Evolutionary conservation across 202 grass and related monocot genomes (phyloP), one percentile per base, ranked within the genome.

Genomic region (Bolboschoenoplectus hybrid): DNA sequence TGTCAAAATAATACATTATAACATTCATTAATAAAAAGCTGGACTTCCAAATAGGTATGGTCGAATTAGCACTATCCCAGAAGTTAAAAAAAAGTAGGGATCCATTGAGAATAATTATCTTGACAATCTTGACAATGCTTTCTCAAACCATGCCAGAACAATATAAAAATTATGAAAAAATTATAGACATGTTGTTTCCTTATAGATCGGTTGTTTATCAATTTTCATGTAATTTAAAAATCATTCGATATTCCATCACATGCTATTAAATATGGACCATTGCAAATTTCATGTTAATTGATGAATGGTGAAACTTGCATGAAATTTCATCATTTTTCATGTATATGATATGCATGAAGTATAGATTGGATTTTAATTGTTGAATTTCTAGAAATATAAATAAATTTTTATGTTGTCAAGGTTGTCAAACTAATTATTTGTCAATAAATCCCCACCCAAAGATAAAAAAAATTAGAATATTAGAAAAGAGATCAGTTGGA

Each of bases 1-100:
- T 80, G 13, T 35, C 19, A 79, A 41, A 38, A 41, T 79, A 41
- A 60, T 57, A n/a, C 34, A 41, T 43, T 58, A 43, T 80, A 80
- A 9, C 19, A 74, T 9, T 43, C 5, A 80, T 60, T 58, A 79
- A 58, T 60, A 19, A 57, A 40, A 50, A 43, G 6, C 13, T n/a
- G 51, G 50, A 78, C 26, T 36, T 50, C 43, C 39, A 70, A 70
- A 69, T 69, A 74, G 17, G 41, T 49, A 20, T 49, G 17, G 44
- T 74, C 34, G 6, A 5, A 57, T 56, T 40, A 40, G 34, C 50
- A 79, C 35, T 35, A 56, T 57, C 32, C 73, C 47, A 26, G 20
- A 56, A 69, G 38, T 53, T 13, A 13, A 53, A 7, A 53, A 53
- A 57, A 5, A 2, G 55, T 16, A 12, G 55, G 55, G 13, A 17